Base-by-base conservation (phyloP, 192 early-diverging fungal genomes). In the Pilaira anomala region DNA sequence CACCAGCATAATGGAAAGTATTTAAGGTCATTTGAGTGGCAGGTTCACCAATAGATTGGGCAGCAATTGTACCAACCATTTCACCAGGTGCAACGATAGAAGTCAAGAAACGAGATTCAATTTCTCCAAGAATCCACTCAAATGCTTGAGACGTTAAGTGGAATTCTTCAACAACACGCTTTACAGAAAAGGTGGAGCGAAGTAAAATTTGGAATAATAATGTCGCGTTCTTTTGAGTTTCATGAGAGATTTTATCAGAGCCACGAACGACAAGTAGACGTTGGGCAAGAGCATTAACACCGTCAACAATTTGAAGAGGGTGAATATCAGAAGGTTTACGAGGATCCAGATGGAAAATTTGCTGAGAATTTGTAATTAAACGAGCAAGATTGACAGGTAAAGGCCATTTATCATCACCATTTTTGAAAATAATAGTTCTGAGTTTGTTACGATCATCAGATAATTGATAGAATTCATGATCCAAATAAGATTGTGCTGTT, bases 1-100 rank as follows among this genome's bases (percentile, higher is more conserved):
- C 93, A 30, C 93, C 93, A 45, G 93, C 93, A 79, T 97, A 92
- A 82, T 99, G 98, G 91, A 99, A 99, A 55, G 98, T 99, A 80
- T 99, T 99, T 33, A 99, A 83, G 41, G 98, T 99, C 98, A 99
- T 99, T 72, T 99, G 98, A 14, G 98, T 99, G 45, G 95, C 97
- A 45, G 98, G 98, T 80, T 99, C 98, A 48, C 98, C 98, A 60
- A 99, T 90, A 70, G 87, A 88, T 75, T 99, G 96, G 16, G 96
- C 96, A 18, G 98, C 98, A 56, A 99, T 80, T 29, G 98, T 74
- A 56, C 98, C 98, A 62, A 99, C 98, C 50, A 92, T 88, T 76
- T 99, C 98, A 63, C 98, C 98, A 12, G 98, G 94, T 45, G 97
- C 98, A 29, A 93, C 95, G 19, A 98, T 82, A 62, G 95, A 84